These are phyloP conservation scores for Candida sakaeoensis DNA, from an alignment of 805 yeast genomes.

Conservation along the genomic window DNA sequence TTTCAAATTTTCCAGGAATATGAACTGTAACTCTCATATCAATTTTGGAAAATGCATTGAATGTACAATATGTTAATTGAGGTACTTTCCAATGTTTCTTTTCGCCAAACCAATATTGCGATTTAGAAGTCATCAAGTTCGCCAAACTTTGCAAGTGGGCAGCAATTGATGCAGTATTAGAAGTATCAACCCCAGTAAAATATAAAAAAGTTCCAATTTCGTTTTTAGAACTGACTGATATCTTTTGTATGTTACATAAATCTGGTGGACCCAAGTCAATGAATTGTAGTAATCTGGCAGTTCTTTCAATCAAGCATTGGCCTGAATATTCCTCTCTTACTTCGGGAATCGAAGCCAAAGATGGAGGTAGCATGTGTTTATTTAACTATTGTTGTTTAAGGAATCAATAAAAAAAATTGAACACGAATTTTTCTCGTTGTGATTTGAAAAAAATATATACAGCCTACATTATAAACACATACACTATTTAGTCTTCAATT, in stretches of 20 bases:
- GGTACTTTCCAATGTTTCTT: constrained; percentile 65
- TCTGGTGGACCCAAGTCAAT: constrained; percentile 74
- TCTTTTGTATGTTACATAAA: constrained; percentile 49
- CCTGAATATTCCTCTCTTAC: constrained; percentile 55
- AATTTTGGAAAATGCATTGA: constrained; percentile 56
- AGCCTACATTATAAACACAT: no score
- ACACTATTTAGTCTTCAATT: constrained; percentile 3
- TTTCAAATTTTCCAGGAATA: constrained; percentile 71
- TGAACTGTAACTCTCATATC: constrained; percentile 72
- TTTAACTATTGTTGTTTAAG: not conserved
- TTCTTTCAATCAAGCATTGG: constrained; percentile 60
- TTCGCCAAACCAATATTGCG: constrained; percentile 80
- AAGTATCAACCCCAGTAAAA: constrained; percentile 71
- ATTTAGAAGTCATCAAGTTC: constrained; percentile 52
- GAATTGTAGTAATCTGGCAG: constrained; percentile 54
- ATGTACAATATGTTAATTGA: constrained; percentile 66
- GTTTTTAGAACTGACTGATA: constrained; percentile 38
- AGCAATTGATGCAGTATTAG: constrained; percentile 74
- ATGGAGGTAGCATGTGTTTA: constrained; percentile 28
- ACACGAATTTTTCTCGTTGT: not conserved
- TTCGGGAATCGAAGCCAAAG: constrained; percentile 38
- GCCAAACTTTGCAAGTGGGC: constrained; percentile 69
- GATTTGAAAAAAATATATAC: not conserved
- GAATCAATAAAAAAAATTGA: not conserved
- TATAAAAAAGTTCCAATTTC: constrained; percentile 67